Evolutionary conservation across 768 basidiomycete genomes (phyloP).

Genomic region (Saitozyma sp.): DNA sequence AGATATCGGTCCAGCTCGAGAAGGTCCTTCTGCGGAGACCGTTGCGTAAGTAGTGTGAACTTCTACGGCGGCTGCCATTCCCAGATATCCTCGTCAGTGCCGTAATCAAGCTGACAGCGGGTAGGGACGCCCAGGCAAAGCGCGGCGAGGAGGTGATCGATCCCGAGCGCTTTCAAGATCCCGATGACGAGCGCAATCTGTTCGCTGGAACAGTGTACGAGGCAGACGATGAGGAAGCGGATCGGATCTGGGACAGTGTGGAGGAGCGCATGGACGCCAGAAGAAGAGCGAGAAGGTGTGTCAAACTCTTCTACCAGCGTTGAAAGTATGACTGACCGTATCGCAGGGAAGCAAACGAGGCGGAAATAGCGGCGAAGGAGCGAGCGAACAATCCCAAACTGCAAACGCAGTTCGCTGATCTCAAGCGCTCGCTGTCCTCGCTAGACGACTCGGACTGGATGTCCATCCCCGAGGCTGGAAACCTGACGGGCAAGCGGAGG

Average conservation of each 20-base stretch:
- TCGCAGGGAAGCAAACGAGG: conserved; percentile 71
- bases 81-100: too few species aligned
- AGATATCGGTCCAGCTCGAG: conserved; percentile 97
- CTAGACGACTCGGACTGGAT: conserved; percentile 95
- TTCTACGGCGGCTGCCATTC: background rate
- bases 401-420: conserved; percentile 90
- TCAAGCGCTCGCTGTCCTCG: conserved; percentile 82
- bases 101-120: background rate
- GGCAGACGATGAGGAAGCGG: conserved; percentile 95
- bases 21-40: conserved; percentile 87
- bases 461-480: conserved; percentile 90
- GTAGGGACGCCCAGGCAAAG: conserved; percentile 80
- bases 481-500: conserved; percentile 87
- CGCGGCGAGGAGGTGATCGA: conserved; percentile 85
- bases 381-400: conserved; percentile 90
- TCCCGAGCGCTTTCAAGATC: conserved; percentile 91
- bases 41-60: conserved; percentile 66
- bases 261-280: conserved; percentile 87
- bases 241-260: conserved; percentile 89
- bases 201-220: conserved; percentile 96
- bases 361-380: conserved; percentile 69
- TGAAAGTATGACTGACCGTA: background rate
- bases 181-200: conserved; percentile 93
- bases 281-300: conserved; percentile 74
- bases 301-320: background rate